phyloP scores from a whole-genome alignment of 164 flowering plant species.

The Sextonia rubra region DNA sequence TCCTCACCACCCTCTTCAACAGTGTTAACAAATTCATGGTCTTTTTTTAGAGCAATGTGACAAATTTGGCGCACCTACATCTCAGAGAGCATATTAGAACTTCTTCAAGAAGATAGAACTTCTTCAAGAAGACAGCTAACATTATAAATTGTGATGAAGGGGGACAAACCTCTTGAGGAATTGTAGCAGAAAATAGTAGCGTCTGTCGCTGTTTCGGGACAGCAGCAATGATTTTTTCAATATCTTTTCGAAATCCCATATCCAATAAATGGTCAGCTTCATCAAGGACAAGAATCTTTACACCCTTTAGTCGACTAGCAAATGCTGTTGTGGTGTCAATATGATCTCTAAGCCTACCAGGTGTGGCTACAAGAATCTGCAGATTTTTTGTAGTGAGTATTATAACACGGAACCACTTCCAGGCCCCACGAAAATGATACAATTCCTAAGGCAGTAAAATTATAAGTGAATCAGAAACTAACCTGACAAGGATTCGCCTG shows the following conservation, averaged over 20 bases:
- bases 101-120: not conserved
- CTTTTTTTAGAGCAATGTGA: conserved; percentile 82
- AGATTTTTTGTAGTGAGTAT: not conserved
- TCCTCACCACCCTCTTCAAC: conserved; percentile 90
- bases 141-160: conserved; percentile 1
- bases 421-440: not conserved
- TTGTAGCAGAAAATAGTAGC: conserved; percentile 92
- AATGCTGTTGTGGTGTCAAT: conserved; percentile 91
- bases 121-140: not conserved
- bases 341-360: conserved; percentile 97
- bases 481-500: conserved; percentile 97
- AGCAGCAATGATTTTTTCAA: conserved; percentile 84
- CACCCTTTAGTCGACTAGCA: conserved; percentile 81
- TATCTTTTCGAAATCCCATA: conserved; percentile 93
- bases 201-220: conserved; percentile 96
- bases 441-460: not conserved
- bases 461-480: not conserved
- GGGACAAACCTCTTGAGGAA: conserved; percentile 75
- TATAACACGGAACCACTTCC: not conserved
- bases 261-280: conserved; percentile 95
- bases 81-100: conserved; percentile 12
- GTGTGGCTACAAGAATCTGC: conserved; percentile 98
- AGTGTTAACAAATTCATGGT: conserved; percentile 83
- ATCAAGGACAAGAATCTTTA: conserved; percentile 92
- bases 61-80: conserved; percentile 89